Evolutionary conservation across 2,329 filamentous ascomycete species (phyloP).

Genomic region (Fulvia fulva): DNA sequence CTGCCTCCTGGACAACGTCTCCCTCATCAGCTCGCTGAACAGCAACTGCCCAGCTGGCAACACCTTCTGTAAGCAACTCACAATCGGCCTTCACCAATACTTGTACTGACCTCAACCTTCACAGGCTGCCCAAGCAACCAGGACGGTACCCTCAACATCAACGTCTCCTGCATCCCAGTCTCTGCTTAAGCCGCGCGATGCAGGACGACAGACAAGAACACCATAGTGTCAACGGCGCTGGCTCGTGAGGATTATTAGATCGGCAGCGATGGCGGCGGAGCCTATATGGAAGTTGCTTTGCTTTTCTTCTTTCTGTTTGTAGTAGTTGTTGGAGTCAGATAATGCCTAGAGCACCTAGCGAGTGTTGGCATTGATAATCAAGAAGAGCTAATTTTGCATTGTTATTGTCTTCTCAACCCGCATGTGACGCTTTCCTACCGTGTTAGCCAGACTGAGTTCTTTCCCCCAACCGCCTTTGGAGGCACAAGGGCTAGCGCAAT

Average conservation of each 20-base stretch:
- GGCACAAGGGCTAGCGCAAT: too few relatives aligned
- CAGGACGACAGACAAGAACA: neutral
- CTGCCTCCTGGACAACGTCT: constrained; percentile 9
- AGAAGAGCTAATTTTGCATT: neutral
- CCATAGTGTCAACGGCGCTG: neutral
- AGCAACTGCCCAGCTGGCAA: constrained; percentile 13
- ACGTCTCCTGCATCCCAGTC: constrained; percentile 3
- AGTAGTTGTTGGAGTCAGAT: neutral
- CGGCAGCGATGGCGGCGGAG: neutral
- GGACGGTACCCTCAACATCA: constrained; percentile 4
- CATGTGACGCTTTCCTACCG: too few relatives aligned
- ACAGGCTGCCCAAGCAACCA: neutral
- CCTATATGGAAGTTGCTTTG: neutral
- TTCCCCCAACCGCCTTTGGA: too few relatives aligned
- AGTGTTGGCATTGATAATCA: neutral
- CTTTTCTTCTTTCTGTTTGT: neutral
- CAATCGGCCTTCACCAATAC: constrained; percentile 1
- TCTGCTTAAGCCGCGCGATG: neutral
- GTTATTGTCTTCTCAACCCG: neutral
- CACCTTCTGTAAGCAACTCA: constrained; percentile 13
- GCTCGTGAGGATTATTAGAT: neutral
- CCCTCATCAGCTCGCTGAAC: constrained; percentile 1
- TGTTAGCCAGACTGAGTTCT: too few relatives aligned
- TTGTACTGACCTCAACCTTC: too few relatives aligned
- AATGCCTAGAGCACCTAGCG: neutral